A percentile compares a stretch with the other conserved stretches of the same genome.
These are phyloP conservation scores for Pseudoneurospora amorphoporcata DNA, from an alignment of 495 filamentous ascomycete genomes.

Conservation along the genomic window DNA sequence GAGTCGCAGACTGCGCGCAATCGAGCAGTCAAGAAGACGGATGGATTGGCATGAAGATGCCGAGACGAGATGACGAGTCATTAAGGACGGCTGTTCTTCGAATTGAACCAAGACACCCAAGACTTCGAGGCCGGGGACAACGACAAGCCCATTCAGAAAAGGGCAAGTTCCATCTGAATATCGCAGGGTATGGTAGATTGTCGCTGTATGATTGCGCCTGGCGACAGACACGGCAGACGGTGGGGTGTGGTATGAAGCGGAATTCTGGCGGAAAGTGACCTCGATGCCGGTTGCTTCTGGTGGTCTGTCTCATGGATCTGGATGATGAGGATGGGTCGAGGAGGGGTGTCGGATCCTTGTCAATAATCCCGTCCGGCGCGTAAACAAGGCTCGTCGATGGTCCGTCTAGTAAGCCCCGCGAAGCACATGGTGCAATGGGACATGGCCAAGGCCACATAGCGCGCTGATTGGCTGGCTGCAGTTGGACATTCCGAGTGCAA, in stretches of 20 bases:
- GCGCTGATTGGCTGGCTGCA: constrained; percentile 29
- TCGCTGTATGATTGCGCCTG: neutral
- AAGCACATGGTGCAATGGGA: constrained; percentile 33
- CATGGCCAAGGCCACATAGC: constrained; percentile 22
- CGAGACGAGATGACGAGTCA: neutral
- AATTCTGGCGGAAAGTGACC: constrained; percentile 2
- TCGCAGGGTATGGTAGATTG: neutral
- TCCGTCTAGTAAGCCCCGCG: constrained; percentile 23
- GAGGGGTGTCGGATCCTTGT: constrained; percentile 27
- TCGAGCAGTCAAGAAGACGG: neutral
- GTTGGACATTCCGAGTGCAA: constrained; percentile 15
- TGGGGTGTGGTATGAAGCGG: constrained; percentile 27
- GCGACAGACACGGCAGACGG: constrained; percentile 12
- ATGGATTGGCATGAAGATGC: neutral
- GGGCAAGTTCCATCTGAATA: constrained; percentile 13
- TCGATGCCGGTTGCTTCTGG: constrained; percentile 4
- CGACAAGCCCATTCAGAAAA: constrained; percentile 8
- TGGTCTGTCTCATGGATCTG: constrained; percentile 13
- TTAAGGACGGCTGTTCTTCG: neutral
- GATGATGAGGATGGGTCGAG: constrained; percentile 16
- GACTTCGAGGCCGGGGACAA: neutral
- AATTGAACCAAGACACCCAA: neutral
- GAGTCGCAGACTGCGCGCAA: neutral
- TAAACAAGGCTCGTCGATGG: constrained; percentile 39
- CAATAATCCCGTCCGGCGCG: constrained; percentile 33